phyloP scores from a whole-genome alignment of 1,139 yeast species.

The Kodamaea arcana region DNA sequence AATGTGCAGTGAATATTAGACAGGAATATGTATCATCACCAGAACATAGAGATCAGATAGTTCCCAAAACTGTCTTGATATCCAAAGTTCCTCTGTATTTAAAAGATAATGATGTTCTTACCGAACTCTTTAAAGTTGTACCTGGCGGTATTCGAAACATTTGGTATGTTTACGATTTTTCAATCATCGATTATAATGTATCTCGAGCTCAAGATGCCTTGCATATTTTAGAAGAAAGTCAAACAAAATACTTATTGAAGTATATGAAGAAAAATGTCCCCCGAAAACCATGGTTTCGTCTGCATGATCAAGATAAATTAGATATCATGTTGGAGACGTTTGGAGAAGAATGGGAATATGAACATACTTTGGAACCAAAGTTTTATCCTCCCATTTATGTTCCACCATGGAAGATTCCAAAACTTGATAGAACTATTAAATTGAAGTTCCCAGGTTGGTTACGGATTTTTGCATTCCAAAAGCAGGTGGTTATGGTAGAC shows the following conservation, averaged over 20 bases:
- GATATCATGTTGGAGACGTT: slow-evolving; percentile 4
- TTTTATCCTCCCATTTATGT: slow-evolving; percentile 36
- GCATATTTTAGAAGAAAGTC: slow-evolving; percentile 36
- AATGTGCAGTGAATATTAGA: slow-evolving; percentile 42
- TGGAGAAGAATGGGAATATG: slow-evolving; percentile 1
- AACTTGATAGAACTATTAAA: slow-evolving; percentile 23
- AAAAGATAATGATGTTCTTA: slow-evolving; percentile 22
- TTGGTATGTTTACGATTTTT: slow-evolving; percentile 49
- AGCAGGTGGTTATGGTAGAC: slow-evolving; percentile 16
- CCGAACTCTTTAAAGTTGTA: slow-evolving; percentile 25
- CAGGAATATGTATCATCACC: slow-evolving; percentile 31
- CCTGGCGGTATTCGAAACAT: slow-evolving; percentile 47
- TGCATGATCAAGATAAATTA: slow-evolving; percentile 6
- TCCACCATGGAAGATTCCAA: slow-evolving; percentile 18
- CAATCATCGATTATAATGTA: slow-evolving; percentile 27
- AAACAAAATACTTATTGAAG: slow-evolving; percentile 16
- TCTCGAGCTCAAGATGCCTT: slow-evolving; percentile 30
- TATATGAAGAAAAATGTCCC: slow-evolving; percentile 9
- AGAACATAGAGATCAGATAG: slow-evolving; percentile 20
- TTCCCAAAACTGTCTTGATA: slow-evolving; percentile 42
- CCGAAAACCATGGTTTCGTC: slow-evolving; percentile 1
- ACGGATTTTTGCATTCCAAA: slow-evolving; percentile 22
- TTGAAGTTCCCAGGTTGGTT: slow-evolving; percentile 29
- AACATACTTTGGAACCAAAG: slow-evolving; percentile 8
- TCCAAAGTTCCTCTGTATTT: slow-evolving; percentile 44